Evolutionary conservation across 345 rosid species (phyloP), one percentile per base, ranked within the genome.

Genomic region (Gossypium arboreum): DNA sequence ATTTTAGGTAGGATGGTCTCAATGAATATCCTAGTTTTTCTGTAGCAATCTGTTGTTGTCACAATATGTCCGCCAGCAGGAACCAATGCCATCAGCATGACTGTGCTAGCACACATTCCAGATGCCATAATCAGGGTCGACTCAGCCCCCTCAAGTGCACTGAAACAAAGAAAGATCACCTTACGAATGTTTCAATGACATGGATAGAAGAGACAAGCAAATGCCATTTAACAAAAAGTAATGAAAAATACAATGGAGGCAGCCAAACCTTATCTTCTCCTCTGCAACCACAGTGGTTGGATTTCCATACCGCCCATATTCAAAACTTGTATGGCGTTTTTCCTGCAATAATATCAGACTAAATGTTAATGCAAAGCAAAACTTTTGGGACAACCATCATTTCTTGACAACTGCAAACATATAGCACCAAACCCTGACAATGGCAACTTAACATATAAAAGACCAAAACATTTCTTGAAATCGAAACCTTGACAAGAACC

Each of bases 221-320:
- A 47, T 22, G 39, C 15, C 56, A 24, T 15, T 13, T 68, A 22
- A 47, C 41, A 34, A 34, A 4, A 34, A 3, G 13, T 44, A 22
- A 17, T 25, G 59, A 2, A 11, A 24, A 47, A 69, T 73, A 25
- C 2, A 68, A 58, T 57, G 56, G 44, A 50, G 51, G 17, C 17
- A 17, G 63, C 8, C 76, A 55, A 59, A 95, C 99, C 99, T 95
- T 78, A 95, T 83, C 82, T 95, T 95, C 79, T 93, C 90, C 83
- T 95, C 99, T 0, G 75, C 76, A 25, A 91, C 97, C 48, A 73
- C 90, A 3, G 99, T 93, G 9, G 99, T 95, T 1, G 99, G 99
- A 85, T 95, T 95, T 58, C 99, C 99, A 83, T 95, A 95, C 39
- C 99, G 89, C 60, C 99, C 99, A 84, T 95, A 95, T 78, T 93